A percentile compares a stretch with the other conserved stretches of the same genome.
These are phyloP conservation scores for Lithospermum erythrorhizon DNA, from an alignment of 257 asterid genomes.

Conservation along the genomic window DNA sequence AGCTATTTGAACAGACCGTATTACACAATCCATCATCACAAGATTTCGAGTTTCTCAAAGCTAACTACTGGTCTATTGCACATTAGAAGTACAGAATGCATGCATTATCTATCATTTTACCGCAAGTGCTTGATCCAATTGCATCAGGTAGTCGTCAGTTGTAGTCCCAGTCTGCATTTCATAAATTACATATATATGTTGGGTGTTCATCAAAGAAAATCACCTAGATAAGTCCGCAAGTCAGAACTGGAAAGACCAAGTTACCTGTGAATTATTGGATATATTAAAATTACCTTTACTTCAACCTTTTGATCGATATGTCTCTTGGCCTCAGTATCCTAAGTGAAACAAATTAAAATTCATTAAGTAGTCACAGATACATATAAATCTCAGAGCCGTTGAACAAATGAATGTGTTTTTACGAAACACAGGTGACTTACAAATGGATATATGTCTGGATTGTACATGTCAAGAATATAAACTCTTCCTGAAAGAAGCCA, in stretches of 20 bases:
- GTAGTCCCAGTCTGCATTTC: conserved; percentile 56
- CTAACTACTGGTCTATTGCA: neutral
- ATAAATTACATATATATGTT: conserved; percentile 8
- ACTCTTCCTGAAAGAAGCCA: conserved; percentile 59
- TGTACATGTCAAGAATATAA: conserved; percentile 88
- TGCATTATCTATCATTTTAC: conserved; percentile 22
- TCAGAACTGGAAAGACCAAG: neutral
- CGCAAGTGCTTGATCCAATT: conserved; percentile 74
- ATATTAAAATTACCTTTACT: conserved; percentile 46
- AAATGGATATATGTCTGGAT: conserved; percentile 82
- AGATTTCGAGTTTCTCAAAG: too few relatives aligned
- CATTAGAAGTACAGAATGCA: neutral
- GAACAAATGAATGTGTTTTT: neutral
- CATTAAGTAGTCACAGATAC: neutral
- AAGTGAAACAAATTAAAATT: conserved; percentile 7
- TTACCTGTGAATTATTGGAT: conserved; percentile 7
- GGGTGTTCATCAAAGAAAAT: neutral
- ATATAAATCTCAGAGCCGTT: neutral
- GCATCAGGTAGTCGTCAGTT: conserved; percentile 59
- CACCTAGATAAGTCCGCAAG: conserved; percentile 1
- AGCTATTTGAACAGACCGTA: too few relatives aligned
- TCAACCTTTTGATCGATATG: conserved; percentile 71
- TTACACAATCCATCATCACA: too few relatives aligned
- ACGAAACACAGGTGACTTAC: conserved; percentile 34
- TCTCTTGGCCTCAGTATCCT: conserved; percentile 81